Percentiles rank a stretch among this genome's conserved stretches.
Evolutionary conservation across 1,139 yeast species (phyloP).

Genomic region (Magnusiomyces clavatus): DNA sequence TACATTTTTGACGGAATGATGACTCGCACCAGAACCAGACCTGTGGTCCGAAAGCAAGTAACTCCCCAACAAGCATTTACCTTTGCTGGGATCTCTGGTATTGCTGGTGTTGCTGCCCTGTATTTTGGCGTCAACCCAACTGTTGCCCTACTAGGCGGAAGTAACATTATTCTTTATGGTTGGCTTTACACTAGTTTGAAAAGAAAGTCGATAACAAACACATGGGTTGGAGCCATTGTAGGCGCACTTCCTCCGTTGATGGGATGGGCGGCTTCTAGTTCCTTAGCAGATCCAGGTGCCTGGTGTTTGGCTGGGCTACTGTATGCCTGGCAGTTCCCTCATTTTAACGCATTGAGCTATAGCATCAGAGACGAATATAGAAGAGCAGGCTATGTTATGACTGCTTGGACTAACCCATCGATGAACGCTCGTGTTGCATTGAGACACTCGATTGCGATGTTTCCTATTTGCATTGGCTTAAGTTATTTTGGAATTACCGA

Average conservation of each 20-base stretch:
- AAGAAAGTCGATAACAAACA: slow-evolving; percentile 73
- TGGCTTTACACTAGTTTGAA: slow-evolving; percentile 90
- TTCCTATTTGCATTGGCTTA: slow-evolving; percentile 83
- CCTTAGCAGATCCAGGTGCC: slow-evolving; percentile 79
- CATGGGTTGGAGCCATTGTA: slow-evolving; percentile 98
- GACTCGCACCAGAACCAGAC: slow-evolving; percentile 85
- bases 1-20: slow-evolving; percentile 81
- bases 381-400: slow-evolving; percentile 92
- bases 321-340: slow-evolving; percentile 99
- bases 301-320: slow-evolving; percentile 89
- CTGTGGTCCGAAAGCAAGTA: slow-evolving; percentile 79
- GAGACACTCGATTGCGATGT: slow-evolving; percentile 81
- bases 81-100: slow-evolving; percentile 72
- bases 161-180: slow-evolving; percentile 74
- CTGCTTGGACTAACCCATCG: slow-evolving; percentile 87
- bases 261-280: slow-evolving; percentile 97
- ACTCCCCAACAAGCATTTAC: slow-evolving; percentile 68
- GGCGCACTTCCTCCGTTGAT: slow-evolving; percentile 98
- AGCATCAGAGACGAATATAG: slow-evolving; percentile 81
- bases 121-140: slow-evolving; percentile 78
- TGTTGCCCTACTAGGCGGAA: slow-evolving; percentile 69
- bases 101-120: slow-evolving; percentile 59
- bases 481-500: slow-evolving; percentile 78
- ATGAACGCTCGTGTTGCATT: slow-evolving; percentile 90
- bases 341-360: slow-evolving; percentile 87